These are phyloP conservation scores for Staphylotrichum tortipilum DNA, from an alignment of 495 filamentous ascomycete species.

Conservation along the genomic window DNA sequence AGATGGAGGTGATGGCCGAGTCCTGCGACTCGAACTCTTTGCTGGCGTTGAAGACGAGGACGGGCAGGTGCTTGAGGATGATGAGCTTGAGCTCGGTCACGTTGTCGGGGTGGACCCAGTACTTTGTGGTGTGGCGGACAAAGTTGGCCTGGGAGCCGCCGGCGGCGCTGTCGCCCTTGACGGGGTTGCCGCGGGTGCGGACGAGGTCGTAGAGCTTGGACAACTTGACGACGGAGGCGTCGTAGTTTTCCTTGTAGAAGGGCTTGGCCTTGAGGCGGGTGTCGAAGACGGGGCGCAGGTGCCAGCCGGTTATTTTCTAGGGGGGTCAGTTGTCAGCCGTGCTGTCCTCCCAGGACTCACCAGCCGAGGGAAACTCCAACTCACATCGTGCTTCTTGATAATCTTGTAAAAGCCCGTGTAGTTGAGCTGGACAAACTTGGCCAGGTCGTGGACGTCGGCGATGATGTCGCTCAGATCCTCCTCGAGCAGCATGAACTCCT, in stretches of 20 bases:
- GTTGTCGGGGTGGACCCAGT: conserved; percentile 98
- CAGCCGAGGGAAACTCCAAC: conserved; percentile 21
- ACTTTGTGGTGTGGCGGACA: conserved; percentile 94
- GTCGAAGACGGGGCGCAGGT: conserved; percentile 88
- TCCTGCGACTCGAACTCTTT: conserved; percentile 92
- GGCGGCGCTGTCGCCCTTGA: conserved; percentile 82
- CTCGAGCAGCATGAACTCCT: conserved; percentile 90
- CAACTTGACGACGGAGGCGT: conserved; percentile 89
- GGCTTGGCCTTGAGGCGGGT: conserved; percentile 88
- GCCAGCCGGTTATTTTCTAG: conserved; percentile 91
- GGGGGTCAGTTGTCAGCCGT: conserved; percentile 17
- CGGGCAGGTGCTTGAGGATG: conserved; percentile 93
- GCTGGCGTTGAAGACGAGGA: conserved; percentile 92
- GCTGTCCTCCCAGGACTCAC: background rate
- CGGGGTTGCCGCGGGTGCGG: conserved; percentile 82
- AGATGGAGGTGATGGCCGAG: conserved; percentile 93
- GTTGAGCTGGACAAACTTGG: conserved; percentile 97
- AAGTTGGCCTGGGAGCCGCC: conserved; percentile 94
- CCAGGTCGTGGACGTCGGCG: conserved; percentile 95
- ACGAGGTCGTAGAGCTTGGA: conserved; percentile 94
- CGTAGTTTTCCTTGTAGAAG: conserved; percentile 98
- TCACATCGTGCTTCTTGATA: conserved; percentile 98
- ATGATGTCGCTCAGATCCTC: conserved; percentile 96
- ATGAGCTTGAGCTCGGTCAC: conserved; percentile 97
- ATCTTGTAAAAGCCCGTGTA: conserved; percentile 99